phyloP scores from a whole-genome alignment of 345 rosid species.

The Populus simonii region DNA sequence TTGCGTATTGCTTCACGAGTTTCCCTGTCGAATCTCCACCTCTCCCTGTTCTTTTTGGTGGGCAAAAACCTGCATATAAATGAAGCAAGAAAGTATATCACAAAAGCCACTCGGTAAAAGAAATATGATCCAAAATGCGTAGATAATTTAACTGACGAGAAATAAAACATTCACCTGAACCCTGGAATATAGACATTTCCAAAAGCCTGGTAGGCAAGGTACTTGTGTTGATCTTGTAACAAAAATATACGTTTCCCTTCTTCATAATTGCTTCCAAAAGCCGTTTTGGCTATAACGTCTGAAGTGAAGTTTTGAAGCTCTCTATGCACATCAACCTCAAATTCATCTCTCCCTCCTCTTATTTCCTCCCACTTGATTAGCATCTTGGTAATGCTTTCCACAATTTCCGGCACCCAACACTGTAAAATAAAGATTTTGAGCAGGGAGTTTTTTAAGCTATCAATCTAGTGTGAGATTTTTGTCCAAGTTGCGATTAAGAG shows the following conservation, averaged over 20 bases:
- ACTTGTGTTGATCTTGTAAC: constrained; percentile 67
- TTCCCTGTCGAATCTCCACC: constrained; percentile 64
- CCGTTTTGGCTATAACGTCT: constrained; percentile 72
- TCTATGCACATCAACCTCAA: constrained; percentile 61
- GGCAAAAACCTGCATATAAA: constrained; percentile 57
- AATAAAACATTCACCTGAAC: constrained; percentile 45
- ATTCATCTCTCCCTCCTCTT: constrained; percentile 49
- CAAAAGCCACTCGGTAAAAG: neutral
- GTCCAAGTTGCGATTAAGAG: no score
- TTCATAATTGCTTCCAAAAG: constrained; percentile 74
- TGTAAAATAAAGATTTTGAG: neutral
- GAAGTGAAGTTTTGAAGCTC: constrained; percentile 64
- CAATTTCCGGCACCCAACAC: constrained; percentile 78
- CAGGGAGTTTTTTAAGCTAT: neutral
- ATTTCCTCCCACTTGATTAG: constrained; percentile 65
- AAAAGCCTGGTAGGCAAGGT: constrained; percentile 48
- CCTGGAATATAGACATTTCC: constrained; percentile 76
- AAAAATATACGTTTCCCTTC: constrained; percentile 69
- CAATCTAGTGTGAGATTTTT: neutral
- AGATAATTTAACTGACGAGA: neutral
- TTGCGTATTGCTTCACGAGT: constrained; percentile 51
- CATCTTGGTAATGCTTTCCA: constrained; percentile 43
- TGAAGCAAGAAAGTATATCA: no score
- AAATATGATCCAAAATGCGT: neutral
- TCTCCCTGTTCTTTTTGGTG: constrained; percentile 64